Evolutionary conservation across 768 basidiomycete species (phyloP).

Genomic region (Pilatotrama ljubarskyi): DNA sequence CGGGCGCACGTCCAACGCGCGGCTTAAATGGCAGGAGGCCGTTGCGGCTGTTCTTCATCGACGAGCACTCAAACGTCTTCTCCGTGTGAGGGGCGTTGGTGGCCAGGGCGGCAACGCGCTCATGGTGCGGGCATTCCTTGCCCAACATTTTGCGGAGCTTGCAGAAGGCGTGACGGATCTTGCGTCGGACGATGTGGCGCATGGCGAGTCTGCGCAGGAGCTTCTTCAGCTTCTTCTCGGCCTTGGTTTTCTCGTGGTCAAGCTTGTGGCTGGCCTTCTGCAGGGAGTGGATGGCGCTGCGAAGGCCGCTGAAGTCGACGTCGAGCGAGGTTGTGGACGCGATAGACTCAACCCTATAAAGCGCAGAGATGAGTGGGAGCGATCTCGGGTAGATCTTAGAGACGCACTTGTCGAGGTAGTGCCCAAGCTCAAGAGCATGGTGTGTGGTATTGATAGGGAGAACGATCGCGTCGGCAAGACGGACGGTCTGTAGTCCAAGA

Average conservation of each 20-base stretch:
- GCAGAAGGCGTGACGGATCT: conserved; percentile 42
- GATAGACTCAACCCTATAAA: conserved; percentile 33
- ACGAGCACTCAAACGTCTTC: conserved; percentile 17
- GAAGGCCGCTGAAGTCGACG: conserved; percentile 44
- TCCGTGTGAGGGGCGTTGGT: neutral
- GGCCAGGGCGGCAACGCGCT: neutral
- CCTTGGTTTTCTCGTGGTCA: conserved; percentile 58
- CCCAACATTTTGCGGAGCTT: conserved; percentile 43
- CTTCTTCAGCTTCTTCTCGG: conserved; percentile 52
- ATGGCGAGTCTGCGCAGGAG: conserved; percentile 39
- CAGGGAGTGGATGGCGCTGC: conserved; percentile 47
- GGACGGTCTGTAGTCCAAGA: conserved; percentile 54
- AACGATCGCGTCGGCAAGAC: conserved; percentile 53
- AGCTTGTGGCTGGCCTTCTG: conserved; percentile 53
- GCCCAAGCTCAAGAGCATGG: conserved; percentile 54
- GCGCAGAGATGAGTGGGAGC: neutral
- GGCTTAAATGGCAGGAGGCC: conserved; percentile 21
- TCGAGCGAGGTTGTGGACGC: conserved; percentile 14
- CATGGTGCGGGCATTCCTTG: conserved; percentile 30
- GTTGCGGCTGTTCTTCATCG: conserved; percentile 1
- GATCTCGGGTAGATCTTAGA: conserved; percentile 5
- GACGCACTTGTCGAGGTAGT: conserved; percentile 52
- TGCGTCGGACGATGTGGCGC: conserved; percentile 38
- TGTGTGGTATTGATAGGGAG: conserved; percentile 72
- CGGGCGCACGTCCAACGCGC: conserved; percentile 31